Base-by-base conservation (phyloP, 441 rosid species). In the Syzygium malaccense region DNA sequence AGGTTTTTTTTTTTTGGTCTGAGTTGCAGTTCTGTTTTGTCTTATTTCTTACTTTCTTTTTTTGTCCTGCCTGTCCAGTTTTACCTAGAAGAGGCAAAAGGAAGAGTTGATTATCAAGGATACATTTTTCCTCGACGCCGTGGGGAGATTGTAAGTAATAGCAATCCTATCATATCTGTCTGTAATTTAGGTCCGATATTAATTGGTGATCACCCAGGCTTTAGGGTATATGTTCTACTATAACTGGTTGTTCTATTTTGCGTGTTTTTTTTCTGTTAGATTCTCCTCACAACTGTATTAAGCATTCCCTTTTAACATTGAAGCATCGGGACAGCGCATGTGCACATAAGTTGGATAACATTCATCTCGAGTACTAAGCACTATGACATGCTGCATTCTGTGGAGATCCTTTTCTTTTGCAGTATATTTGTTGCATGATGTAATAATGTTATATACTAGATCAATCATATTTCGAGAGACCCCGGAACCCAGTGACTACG, bases 11-110 rank as follows among this genome's bases (percentile, higher is more conserved):
- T 45, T 45, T 45, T 45, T 45, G 48, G 48, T 45, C 48, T 45
- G 48, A 75, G 51, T 75, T 75, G 1, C 83, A 12, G 9, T 75
- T 75, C n/a, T 23, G 41, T 41, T 75, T 6, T 41, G 15, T 41
- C 32, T 75, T 75, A 23, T 23, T 23, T 75, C 18, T 75, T 14
- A 75, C 51, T 75, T 14, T 41, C 86, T 18, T 55, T 45, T 55
- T 18, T 30, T 30, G 49, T 85, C 83, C 55, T 41, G 9, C 86
- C 66, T 87, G 51, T 60, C 53, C 92, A 97, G 99, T 96, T 96
- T 92, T 96, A 93, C 91, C 91, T 96, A 28, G 99, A 97, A 91
- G 99, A 97, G 94, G 98, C 96, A 37, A 97, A 97, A 93, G 99
- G 99, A 49, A 91, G 83, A 3, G 95, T 97, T 64, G 95, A 97